Conservation (phyloP, 768 basidiomycete genomes). For the Suillus sp. region DNA sequence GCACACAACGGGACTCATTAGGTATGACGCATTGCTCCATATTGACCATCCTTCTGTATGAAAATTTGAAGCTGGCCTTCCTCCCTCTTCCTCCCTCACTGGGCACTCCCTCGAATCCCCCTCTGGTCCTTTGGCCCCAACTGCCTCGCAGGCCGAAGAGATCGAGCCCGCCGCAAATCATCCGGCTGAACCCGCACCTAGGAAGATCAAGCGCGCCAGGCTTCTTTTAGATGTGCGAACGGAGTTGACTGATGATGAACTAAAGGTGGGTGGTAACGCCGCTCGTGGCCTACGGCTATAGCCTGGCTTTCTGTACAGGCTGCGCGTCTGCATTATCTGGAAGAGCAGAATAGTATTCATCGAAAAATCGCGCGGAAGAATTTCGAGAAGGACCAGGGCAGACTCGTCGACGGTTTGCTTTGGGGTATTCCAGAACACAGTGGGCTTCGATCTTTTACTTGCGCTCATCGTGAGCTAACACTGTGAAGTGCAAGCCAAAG, state of each 20-base stretch:
- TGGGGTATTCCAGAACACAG: conserved; percentile 68
- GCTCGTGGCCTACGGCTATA: conserved; percentile 8
- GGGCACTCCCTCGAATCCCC: conserved; percentile 13
- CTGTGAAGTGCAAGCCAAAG: conserved; percentile 60
- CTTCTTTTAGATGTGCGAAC: conserved; percentile 71
- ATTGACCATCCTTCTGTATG: not conserved
- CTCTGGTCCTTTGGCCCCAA: not conserved
- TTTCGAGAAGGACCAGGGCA: conserved; percentile 54
- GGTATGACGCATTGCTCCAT: not conserved
- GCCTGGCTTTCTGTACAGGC: conserved; percentile 36
- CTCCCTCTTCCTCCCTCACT: conserved; percentile 8
- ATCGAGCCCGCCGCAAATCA: not conserved
- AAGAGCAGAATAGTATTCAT: conserved; percentile 58
- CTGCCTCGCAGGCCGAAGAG: not conserved
- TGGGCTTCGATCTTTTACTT: conserved; percentile 37
- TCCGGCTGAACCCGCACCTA: conserved; percentile 7
- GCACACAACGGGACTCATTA: not conserved
- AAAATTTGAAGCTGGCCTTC: conserved; percentile 11
- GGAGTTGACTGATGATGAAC: conserved; percentile 81
- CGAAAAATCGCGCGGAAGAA: conserved; percentile 54
- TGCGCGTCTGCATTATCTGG: conserved; percentile 66
- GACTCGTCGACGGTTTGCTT: conserved; percentile 61
- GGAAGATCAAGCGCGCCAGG: conserved; percentile 53
- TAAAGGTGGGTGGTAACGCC: conserved; percentile 51
- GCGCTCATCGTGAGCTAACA: conserved; percentile 12